Conservation (phyloP, 2,329 filamentous ascomycete genomes). For the Clarireedia sp. region DNA sequence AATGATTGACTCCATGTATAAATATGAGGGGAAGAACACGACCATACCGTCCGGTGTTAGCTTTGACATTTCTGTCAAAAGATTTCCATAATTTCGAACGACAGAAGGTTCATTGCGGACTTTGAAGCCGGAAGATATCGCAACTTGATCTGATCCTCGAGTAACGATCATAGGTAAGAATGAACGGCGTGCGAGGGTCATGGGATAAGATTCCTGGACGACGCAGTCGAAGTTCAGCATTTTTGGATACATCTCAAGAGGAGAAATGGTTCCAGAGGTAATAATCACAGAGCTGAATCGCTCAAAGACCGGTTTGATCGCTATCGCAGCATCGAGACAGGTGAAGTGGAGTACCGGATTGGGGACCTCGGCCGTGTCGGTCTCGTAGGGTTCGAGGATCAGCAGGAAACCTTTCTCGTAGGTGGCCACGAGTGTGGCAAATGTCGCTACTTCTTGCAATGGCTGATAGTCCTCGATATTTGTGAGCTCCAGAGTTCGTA, state of each 20-base stretch:
- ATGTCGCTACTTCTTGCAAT: constrained; percentile 93
- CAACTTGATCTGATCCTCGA: constrained; percentile 84
- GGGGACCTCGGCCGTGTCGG: constrained; percentile 86
- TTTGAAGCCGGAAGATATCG: constrained; percentile 88
- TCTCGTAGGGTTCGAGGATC: constrained; percentile 96
- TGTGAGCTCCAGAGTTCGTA: constrained; percentile 88
- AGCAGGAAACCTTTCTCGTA: constrained; percentile 95
- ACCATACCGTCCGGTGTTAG: constrained; percentile 95
- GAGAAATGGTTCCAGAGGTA: constrained; percentile 93
- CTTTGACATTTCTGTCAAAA: constrained; percentile 90
- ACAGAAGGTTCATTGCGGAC: constrained; percentile 93
- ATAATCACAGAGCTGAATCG: constrained; percentile 98
- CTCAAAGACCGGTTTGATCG: constrained; percentile 95
- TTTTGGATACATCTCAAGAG: constrained; percentile 97
- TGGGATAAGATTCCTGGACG: constrained; percentile 92
- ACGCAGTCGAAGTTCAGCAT: constrained; percentile 93
- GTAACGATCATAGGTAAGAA: constrained; percentile 98
- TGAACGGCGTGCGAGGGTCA: constrained; percentile 90
- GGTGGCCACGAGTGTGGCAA: constrained; percentile 89
- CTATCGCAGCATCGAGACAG: constrained; percentile 93
- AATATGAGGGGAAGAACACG: constrained; percentile 97
- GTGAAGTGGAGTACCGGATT: constrained; percentile 97
- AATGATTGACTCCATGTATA: constrained; percentile 99
- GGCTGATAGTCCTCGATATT: constrained; percentile 98
- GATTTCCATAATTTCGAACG: constrained; percentile 91